Evolutionary conservation across 208 protist genomes (phyloP).

Genomic region (Herpetomonas samuelpessoai): DNA sequence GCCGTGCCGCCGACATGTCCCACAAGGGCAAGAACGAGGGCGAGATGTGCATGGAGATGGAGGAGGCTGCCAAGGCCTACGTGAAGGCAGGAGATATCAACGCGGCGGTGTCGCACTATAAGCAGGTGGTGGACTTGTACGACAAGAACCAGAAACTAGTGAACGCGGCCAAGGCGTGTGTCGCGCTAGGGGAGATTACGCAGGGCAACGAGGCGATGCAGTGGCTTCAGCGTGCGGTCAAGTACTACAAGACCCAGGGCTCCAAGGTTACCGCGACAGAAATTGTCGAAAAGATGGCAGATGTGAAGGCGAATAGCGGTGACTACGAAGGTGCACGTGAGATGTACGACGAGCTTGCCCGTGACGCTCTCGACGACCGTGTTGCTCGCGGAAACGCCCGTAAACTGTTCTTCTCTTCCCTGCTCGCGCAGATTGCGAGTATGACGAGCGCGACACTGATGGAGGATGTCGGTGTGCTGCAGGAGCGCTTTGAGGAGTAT

Average conservation of each 20-base stretch:
- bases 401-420: constrained; percentile 80
- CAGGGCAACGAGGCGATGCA: constrained; percentile 47
- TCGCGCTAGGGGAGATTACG: constrained; percentile 58
- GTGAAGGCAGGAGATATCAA: constrained; percentile 47
- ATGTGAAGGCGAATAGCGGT: constrained; percentile 55
- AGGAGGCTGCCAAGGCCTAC: constrained; percentile 61
- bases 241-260: constrained; percentile 66
- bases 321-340: constrained; percentile 61
- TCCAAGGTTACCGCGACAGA: constrained; percentile 69
- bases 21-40: constrained; percentile 59
- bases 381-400: constrained; percentile 58
- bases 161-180: constrained; percentile 74
- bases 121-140: constrained; percentile 54
- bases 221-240: constrained; percentile 65
- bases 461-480: constrained; percentile 58
- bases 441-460: constrained; percentile 54
- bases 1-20: constrained; percentile 71
- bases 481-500: constrained; percentile 81
- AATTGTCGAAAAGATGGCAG: constrained; percentile 69
- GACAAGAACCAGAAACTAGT: constrained; percentile 55
- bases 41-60: constrained; percentile 55
- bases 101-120: constrained; percentile 30
- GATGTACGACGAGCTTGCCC: constrained; percentile 73
- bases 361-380: constrained; percentile 73
- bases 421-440: constrained; percentile 70